Evolutionary conservation across 768 basidiomycete species (phyloP), one percentile per base, ranked within the genome.

Genomic region (Agrocybe praecox): DNA sequence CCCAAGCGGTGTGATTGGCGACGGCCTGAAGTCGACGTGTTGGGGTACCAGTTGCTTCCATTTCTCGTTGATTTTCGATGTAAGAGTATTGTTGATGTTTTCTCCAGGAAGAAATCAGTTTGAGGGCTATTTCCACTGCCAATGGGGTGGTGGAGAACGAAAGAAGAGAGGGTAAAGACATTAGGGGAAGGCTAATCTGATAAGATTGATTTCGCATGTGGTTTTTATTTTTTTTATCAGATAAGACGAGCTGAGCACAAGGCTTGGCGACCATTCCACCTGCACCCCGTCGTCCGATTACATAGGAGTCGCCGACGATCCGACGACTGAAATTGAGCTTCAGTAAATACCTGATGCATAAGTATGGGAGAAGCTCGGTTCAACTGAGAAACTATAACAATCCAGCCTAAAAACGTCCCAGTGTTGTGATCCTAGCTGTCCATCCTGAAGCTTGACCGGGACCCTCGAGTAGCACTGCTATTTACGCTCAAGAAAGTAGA

Each of bases 11-110:
- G 45, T 71, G 68, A 32, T 64, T 63, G 29, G 58, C 57, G 8
- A 69, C 62, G 15, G 69, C 59, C 21, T 61, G 61, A 36, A 70
- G 61, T 19, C 69, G 66, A 9, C 64, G 63, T 15, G 36, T 55
- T 17, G 63, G 29, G 22, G 53, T 8, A 32, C 18, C 53, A 17
- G 53, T 19, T 6, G 26, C 5, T 47, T 52, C 49, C 56, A 61
- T 61, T 33, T 45, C 21, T 46, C 12, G 36, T 15, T 40, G n/a
- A n/a, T 6, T 3, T 14, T 40, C 36, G 14, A 15, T 40, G 14
- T n/a, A 3, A n/a, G 36, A 15, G 36, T 40, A 7, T 19, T 10
- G 42, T 36, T 26, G 12, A 14, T 49, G n/a, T 55, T 24, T 58
- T 18, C 12, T 33, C 32, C 23, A 33, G 19, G 51, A 29, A 26